Evolutionary conservation across 345 rosid species (phyloP), one percentile per base, ranked within the genome.

Genomic region (Rhodamnia rubescens): DNA sequence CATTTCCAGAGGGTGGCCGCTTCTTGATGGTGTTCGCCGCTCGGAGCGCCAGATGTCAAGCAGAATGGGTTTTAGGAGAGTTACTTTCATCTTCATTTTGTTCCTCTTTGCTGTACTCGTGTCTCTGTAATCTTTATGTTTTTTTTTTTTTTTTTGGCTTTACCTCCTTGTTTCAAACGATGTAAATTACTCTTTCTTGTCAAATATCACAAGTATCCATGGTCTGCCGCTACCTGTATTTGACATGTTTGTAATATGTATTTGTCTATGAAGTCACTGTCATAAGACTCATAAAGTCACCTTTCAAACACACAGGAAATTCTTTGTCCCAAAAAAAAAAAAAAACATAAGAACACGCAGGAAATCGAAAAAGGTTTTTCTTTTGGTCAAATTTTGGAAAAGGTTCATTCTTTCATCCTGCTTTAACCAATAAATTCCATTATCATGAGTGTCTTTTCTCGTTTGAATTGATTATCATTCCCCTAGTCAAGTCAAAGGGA

Each of bases 1-100:
- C 88, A 50, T 53, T 93, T 94, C 86, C 88, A 93, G 90, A 91
- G 85, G 85, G 90, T 90, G 83, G 92, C 87, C 12, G 91, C 93
- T 29, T 90, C 90, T 15, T 89, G 81, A 83, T 44, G 49, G 20
- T 11, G 52, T 13, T 50, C 52, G 52, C 55, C 47, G 47, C 7
- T 4, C 26, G 42, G 80, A 36, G 80, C 4, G 80, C 7, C 80
- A 69, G 80, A 9, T 18, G 47, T 69, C 47, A 69, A 24, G 26
- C 40, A 36, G 5, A 1, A 36, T 36, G 47, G 80, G 80, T 20
- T 69, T 32, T 29, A 36, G 80, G 47, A 16, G 47, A 36, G 47
- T 42, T 8, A 9, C 26, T 36, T 18, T 20, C 12, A 18, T 36
- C 47, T 36, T 32, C 80, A 20, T 9, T 69, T 26, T 81, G 40